Conservation (phyloP, 2,329 filamentous ascomycete species). For the Calycina marina region DNA sequence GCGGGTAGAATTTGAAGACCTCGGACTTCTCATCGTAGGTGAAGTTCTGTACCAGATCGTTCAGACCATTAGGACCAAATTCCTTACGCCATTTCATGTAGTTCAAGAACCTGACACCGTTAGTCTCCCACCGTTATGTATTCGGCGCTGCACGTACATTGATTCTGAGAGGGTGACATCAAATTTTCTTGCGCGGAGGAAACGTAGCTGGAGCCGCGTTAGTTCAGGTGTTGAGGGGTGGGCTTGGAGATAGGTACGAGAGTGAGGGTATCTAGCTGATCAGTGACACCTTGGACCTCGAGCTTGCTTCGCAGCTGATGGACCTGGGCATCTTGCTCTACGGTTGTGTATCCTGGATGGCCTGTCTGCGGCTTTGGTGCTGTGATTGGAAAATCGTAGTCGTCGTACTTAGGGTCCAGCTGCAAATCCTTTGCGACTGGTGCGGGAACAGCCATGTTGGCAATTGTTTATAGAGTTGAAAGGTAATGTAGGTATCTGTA, state of each 20-base stretch:
- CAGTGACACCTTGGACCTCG: slow-evolving; percentile 67
- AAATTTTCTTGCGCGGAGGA: slow-evolving; percentile 90
- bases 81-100: slow-evolving; percentile 84
- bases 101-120: slow-evolving; percentile 81
- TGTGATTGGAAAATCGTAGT: slow-evolving; percentile 83
- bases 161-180: slow-evolving; percentile 69
- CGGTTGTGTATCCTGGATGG: slow-evolving; percentile 77
- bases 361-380: slow-evolving; percentile 56
- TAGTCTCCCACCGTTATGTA: no score
- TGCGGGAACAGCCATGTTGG: slow-evolving; percentile 18
- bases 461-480: slow-evolving; percentile 1
- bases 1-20: slow-evolving; percentile 84
- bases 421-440: slow-evolving; percentile 20
- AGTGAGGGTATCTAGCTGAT: slow-evolving; percentile 83
- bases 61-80: slow-evolving; percentile 56
- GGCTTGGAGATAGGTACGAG: slow-evolving; percentile 41
- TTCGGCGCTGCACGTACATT: no score
- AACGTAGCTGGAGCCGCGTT: slow-evolving; percentile 49
- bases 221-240: neutral
- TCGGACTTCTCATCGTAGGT: slow-evolving; percentile 75
- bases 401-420: slow-evolving; percentile 81
- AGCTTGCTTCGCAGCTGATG: slow-evolving; percentile 72
- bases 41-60: slow-evolving; percentile 67
- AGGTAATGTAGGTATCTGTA: slow-evolving; percentile 5
- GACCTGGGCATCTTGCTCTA: slow-evolving; percentile 79